Evolutionary conservation across 208 protist genomes (phyloP), one percentile per base, ranked within the genome.

Genomic region (Trypanosoma conorhini): DNA sequence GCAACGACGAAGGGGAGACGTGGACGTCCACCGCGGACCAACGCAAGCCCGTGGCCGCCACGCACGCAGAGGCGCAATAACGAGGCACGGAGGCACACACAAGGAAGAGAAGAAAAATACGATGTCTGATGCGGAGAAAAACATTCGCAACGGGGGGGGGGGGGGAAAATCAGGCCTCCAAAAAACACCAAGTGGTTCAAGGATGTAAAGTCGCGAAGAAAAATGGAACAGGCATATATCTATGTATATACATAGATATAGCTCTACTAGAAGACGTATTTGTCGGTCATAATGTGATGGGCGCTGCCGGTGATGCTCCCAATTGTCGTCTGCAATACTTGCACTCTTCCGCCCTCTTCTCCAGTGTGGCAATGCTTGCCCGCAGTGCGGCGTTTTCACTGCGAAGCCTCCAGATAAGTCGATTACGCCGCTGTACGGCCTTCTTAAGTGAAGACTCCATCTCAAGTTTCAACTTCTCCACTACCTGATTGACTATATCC

Each of bases 321-420:
- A 38, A n/a, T 13, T 61, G 22, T 35, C 33, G 9, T 35, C n/a
- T 33, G n/a, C 61, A 74, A 19, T 38, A 28, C 22, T 33, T 24
- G 26, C 61, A 74, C 22, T 72, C 65, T 12, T 17, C 33, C 13
- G 57, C 31, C 46, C 26, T 70, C 48, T 70, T 58, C 50, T 72
- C 51, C 44, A 80, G 40, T n/a, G 21, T 30, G 0, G 15, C 33
- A 75, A 67, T 30, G 70, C 22, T 22, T 7, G 62, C 51, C 21
- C 67, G 62, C 40, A 94, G 68, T 54, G 63, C 22, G 5, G 44
- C 67, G 35, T 90, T 94, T 63, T 92, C 86, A 13, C 62, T 26
- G 19, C 68, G 65, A 48, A 92, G 82, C 44, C 58, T 59, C 4
- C 60, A 68, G 38, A 92, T 84, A 24, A 75, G 46, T 0, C 55